phyloP scores from a whole-genome alignment of 2,329 filamentous ascomycete genomes.

The Huntiella bhutanensis region DNA sequence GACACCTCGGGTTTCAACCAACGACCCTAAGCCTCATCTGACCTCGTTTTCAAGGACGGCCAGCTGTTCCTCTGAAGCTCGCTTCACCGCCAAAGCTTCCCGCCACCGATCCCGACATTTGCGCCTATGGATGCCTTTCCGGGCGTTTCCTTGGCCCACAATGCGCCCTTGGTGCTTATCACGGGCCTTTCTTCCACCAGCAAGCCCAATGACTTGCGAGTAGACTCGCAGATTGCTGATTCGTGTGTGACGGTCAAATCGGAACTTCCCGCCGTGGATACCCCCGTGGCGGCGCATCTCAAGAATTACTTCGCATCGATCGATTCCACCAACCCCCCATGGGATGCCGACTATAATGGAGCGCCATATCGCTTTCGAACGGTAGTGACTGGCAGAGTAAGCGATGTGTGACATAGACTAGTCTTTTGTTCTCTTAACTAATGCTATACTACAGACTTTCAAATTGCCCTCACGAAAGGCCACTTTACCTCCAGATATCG shows the following conservation, averaged over 20 bases:
- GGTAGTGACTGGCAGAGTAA: slow-evolving; percentile 58
- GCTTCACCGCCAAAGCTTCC: too few relatives aligned
- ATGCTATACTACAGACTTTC: slow-evolving; percentile 25
- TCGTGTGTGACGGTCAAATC: slow-evolving; percentile 32
- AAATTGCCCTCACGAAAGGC: slow-evolving; percentile 39
- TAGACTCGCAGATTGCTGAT: slow-evolving; percentile 3
- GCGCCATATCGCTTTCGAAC: slow-evolving; percentile 46
- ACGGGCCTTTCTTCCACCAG: slow-evolving; percentile 41
- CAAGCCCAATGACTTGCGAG: neutral
- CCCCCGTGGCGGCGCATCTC: slow-evolving; percentile 44
- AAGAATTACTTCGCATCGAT: slow-evolving; percentile 45
- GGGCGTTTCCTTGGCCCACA: slow-evolving; percentile 62
- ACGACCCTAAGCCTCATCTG: too few relatives aligned
- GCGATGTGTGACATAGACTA: slow-evolving; percentile 20
- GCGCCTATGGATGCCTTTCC: slow-evolving; percentile 59
- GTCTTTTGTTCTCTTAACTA: slow-evolving; percentile 1
- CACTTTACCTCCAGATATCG: slow-evolving; percentile 31
- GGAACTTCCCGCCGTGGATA: slow-evolving; percentile 47
- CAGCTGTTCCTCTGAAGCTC: too few relatives aligned
- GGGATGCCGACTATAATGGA: slow-evolving; percentile 39
- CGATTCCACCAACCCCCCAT: slow-evolving; percentile 46
- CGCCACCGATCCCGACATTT: too few relatives aligned
- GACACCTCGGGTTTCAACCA: too few relatives aligned
- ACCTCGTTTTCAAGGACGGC: too few relatives aligned
- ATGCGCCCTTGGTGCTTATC: slow-evolving; percentile 66